Percentiles rank a stretch among this genome's conserved stretches.
Evolutionary conservation across 1,139 yeast species (phyloP).

Genomic region (Blastobotrys malaysiensis): DNA sequence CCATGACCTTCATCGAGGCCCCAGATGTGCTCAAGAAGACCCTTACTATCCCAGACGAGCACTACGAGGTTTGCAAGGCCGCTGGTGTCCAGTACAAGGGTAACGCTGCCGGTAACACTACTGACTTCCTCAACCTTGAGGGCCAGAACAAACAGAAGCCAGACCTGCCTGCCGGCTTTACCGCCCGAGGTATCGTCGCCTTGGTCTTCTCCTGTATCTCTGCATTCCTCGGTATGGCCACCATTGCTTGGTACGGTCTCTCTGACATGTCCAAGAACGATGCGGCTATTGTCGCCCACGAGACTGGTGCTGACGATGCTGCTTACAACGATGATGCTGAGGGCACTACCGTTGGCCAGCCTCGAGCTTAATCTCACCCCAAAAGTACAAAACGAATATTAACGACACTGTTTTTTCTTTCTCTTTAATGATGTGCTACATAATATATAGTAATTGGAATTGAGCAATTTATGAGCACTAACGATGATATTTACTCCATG

Average conservation of each 20-base stretch:
- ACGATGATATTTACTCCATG: no score
- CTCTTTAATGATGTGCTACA: neutral
- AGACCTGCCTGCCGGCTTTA: constrained; percentile 77
- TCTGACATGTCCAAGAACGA: constrained; percentile 43
- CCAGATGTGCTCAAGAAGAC: constrained; percentile 50
- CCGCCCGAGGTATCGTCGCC: constrained; percentile 85
- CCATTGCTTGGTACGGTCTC: constrained; percentile 78
- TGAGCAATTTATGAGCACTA: neutral
- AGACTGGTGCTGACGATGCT: constrained; percentile 19
- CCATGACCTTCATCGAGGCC: constrained; percentile 67
- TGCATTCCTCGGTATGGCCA: constrained; percentile 71
- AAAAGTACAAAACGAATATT: neutral
- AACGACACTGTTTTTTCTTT: neutral
- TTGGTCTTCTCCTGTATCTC: constrained; percentile 71
- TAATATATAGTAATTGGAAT: neutral
- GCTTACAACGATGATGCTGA: constrained; percentile 14
- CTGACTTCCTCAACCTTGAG: constrained; percentile 55
- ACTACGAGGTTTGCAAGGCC: constrained; percentile 53
- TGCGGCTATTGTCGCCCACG: constrained; percentile 19
- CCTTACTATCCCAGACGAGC: constrained; percentile 50
- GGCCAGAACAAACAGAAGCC: constrained; percentile 67
- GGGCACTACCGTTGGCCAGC: neutral
- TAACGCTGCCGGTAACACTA: constrained; percentile 80
- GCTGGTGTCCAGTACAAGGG: constrained; percentile 51
- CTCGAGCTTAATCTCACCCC: neutral